Evolutionary conservation across 2,329 filamentous ascomycete species (phyloP), one percentile per base, ranked within the genome.

Genomic region (Scedosporium apiospermum): DNA sequence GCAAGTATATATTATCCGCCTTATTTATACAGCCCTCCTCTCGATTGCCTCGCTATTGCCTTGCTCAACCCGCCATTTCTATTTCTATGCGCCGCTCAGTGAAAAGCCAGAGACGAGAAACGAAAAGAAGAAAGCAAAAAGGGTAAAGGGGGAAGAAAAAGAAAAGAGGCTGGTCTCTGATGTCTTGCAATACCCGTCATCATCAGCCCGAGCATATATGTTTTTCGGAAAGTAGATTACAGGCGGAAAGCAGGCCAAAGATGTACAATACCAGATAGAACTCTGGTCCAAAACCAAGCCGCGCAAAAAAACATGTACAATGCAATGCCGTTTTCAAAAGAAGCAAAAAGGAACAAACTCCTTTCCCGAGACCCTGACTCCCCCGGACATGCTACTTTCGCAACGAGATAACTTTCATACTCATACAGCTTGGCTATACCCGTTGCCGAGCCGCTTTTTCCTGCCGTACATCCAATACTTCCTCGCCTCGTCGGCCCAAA

Each of bases 401-500:
- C 18, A 49, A 49, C 4, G n/a, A 49, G 16, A 49, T 4, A 49
- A 49, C 16, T 18, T 18, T 49, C 44, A 49, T 49, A 23, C n/a
- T 53, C 42, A 61, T 51, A 61, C 60, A 27, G 60, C 60, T 23
- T 61, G 60, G 71, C 86, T 89, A 71, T 89, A 90, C 62, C 84
- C 83, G 64, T 73, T 75, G n/a, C 80, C 79, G 64, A 84, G 73
- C 70, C 82, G 80, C 73, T 81, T 78, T n/a, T 55, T 41, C 70
- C 78, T 78, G 59, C 85, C 80, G 67, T 85, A 83, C 69, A 80
- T 82, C 70, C 82, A 83, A 78, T 88, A 96, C 77, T 99, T 99
- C 71, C 95, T 83, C 53, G 81, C 81, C 77, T 99, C 95, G 74
- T 99, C 95, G 12, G 87, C 92, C 91, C 91, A 98, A 74, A 99